These are phyloP conservation scores for Begonia loranthoides DNA, from an alignment of 306 rosid species.

Conservation along the genomic window DNA sequence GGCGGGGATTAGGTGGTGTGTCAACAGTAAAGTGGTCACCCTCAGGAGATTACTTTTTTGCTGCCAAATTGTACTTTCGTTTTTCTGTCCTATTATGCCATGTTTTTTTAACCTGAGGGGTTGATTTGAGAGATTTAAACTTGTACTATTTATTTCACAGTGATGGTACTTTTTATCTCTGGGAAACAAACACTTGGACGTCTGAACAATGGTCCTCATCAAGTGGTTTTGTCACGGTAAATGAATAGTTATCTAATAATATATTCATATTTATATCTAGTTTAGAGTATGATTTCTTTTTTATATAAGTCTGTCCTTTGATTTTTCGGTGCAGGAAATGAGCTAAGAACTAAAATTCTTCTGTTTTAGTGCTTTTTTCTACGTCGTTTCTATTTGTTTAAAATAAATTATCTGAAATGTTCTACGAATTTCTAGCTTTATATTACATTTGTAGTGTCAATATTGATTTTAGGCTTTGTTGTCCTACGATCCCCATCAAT, in stretches of 20 bases:
- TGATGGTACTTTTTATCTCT: conserved; percentile 91
- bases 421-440: too few species aligned
- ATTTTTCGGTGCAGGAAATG: too few species aligned
- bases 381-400: too few species aligned
- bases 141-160: conserved; percentile 26
- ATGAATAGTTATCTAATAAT: background rate
- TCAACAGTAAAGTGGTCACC: conserved; percentile 94
- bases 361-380: too few species aligned
- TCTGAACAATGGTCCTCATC: conserved; percentile 88
- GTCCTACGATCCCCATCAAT: too few species aligned
- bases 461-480: too few species aligned
- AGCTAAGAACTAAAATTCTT: too few species aligned
- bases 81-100: background rate
- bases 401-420: too few species aligned
- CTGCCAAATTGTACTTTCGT: conserved; percentile 62
- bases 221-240: conserved; percentile 84
- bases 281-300: background rate
- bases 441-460: too few species aligned
- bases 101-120: background rate
- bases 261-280: background rate
- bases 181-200: conserved; percentile 97
- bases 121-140: conserved; percentile 8
- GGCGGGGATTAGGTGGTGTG: conserved; percentile 88
- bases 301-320: background rate
- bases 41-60: conserved; percentile 88